These are phyloP conservation scores for Tolypocladium tundrense DNA, from an alignment of 2,329 filamentous ascomycete genomes.

Conservation along the genomic window DNA sequence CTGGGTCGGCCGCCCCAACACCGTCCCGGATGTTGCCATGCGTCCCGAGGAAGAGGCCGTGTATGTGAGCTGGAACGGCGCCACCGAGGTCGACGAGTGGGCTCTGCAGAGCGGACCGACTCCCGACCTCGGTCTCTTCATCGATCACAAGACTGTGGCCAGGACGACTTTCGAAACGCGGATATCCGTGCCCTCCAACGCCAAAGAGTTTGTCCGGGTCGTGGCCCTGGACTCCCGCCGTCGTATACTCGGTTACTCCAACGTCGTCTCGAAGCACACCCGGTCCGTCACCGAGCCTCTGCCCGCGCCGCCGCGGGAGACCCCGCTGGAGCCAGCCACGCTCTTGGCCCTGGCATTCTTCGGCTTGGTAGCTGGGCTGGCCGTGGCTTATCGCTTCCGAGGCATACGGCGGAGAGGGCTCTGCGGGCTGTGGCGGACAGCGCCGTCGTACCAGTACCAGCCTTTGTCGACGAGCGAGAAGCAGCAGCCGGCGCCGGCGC, in stretches of 20 bases:
- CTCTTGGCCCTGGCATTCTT: not conserved
- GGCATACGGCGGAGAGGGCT: not conserved
- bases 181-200: conserved; percentile 7
- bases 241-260: not conserved
- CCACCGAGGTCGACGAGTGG: conserved; percentile 36
- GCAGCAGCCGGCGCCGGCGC: not conserved
- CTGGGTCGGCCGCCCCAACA: conserved; percentile 37
- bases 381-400: not conserved
- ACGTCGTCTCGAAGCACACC: not conserved
- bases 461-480: not conserved
- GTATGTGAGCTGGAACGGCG: conserved; percentile 47
- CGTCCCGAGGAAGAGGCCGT: conserved; percentile 9
- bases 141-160: conserved; percentile 6
- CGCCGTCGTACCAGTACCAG: not conserved
- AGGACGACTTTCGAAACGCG: conserved; percentile 12
- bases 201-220: conserved; percentile 10
- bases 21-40: conserved; percentile 14
- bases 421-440: not conserved
- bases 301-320: not conserved
- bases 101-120: conserved; percentile 13
- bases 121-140: conserved; percentile 1
- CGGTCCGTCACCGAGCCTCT: not conserved
- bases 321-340: not conserved
- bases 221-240: conserved; percentile 8
- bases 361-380: not conserved